Evolutionary conservation across 257 asterid genomes (phyloP), one percentile per base, ranked within the genome.

Genomic region (Avicennia marina): DNA sequence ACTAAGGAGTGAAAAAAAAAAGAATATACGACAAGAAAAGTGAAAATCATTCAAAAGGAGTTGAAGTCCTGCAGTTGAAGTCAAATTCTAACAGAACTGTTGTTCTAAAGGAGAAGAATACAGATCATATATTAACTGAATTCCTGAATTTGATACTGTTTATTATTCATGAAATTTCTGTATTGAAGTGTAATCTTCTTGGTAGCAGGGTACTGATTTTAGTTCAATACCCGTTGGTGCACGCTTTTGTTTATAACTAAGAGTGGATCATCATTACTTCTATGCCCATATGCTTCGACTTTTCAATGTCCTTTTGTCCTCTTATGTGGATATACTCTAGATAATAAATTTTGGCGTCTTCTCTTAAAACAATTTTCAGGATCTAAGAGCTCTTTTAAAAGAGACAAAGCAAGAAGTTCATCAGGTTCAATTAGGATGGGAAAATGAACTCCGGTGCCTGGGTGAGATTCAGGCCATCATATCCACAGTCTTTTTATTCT

Each of bases 381-480:
- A 76, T 72, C 79, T 90, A 45, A 86, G 81, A 72, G 53, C 72
- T 32, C 80, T 82, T 66, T 79, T 74, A 34, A 66, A 51, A 47
- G 86, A 80, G 52, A 70, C 89, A 17, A 82, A 81, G 39, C 65
- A 73, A 57, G 90, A 84, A 66, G 81, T 80, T 58, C 76, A 63
- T 55, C 70, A 52, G 56, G 82, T 58, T 45, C 88, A 76, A 61
- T 57, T 72, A 48, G 89, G 85, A 56, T 82, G 90, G 81, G 85
- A 47, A 66, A 73, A 71, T 33, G 97, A 80, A 77, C 56, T 87
- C 36, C 72, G 50, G 58, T 76, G 75, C 70, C 78, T 90, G 3
- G 94, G 96, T 90, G 66, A 79, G 90, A 71, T 47, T 53, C 66
- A 34, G 41, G 12, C 49, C 62, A 53, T 15, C 48, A 60, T 29